These are phyloP conservation scores for Coemansia sp. DNA, from an alignment of 192 early-diverging fungal genomes.

Conservation along the genomic window DNA sequence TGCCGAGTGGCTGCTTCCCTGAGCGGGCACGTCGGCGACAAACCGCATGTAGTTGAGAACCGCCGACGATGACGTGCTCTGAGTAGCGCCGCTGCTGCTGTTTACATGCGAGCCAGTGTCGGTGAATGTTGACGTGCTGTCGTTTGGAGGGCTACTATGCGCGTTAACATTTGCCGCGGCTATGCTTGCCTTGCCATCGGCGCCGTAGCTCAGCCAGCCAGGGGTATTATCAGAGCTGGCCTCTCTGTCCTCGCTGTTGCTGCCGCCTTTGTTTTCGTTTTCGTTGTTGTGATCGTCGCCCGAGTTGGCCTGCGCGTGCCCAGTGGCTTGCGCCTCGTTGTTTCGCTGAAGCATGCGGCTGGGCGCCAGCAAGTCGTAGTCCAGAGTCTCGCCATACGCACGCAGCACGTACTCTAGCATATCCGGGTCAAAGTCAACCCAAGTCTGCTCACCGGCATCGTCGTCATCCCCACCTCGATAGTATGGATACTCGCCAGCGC, in stretches of 20 bases:
- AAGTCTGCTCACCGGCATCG: slow-evolving; percentile 33
- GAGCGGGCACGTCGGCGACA: slow-evolving; percentile 20
- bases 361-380: slow-evolving; percentile 23
- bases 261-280: background rate
- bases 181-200: background rate
- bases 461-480: slow-evolving; percentile 11
- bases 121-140: slow-evolving; percentile 40
- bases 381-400: slow-evolving; percentile 38
- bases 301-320: background rate
- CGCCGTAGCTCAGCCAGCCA: slow-evolving; percentile 39
- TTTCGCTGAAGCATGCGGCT: slow-evolving; percentile 10
- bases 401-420: slow-evolving; percentile 54
- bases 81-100: slow-evolving; percentile 45
- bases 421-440: slow-evolving; percentile 57
- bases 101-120: slow-evolving; percentile 40
- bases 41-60: slow-evolving; percentile 55
- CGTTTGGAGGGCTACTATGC: slow-evolving; percentile 19
- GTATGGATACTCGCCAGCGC: slow-evolving; percentile 27
- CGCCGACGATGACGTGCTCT: slow-evolving; percentile 54
- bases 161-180: background rate
- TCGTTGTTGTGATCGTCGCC: slow-evolving; percentile 13
- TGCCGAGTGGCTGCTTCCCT: slow-evolving; percentile 4
- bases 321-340: slow-evolving; percentile 1
- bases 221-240: slow-evolving; percentile 10
- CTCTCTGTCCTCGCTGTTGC: background rate